A percentile compares a stretch with the other conserved stretches of the same genome.
phyloP scores from a whole-genome alignment of 352 stramenopile genomes.

The Pilasporangium apinafurcum region DNA sequence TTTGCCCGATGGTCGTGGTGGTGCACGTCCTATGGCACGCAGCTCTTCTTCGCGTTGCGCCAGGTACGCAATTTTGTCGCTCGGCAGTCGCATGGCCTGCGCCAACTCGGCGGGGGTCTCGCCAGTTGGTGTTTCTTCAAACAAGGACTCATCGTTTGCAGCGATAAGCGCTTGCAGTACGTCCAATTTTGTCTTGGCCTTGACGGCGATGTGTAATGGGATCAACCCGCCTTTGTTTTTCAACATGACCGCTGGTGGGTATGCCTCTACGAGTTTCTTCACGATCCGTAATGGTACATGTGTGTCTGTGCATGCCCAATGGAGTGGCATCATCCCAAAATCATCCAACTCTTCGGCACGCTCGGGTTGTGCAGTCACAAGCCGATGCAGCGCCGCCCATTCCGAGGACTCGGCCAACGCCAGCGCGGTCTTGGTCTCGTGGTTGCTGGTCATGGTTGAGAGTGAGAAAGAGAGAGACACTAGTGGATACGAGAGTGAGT shows the following conservation, averaged over 20 bases:
- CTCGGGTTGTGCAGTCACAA: constrained; percentile 38
- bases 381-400: constrained; percentile 58
- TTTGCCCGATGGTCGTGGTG: constrained; percentile 32
- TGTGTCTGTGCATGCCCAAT: constrained; percentile 79
- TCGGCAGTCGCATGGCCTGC: constrained; percentile 33
- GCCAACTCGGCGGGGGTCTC: constrained; percentile 70
- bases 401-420: constrained; percentile 67
- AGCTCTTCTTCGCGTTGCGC: constrained; percentile 34
- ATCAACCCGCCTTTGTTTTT: constrained; percentile 77
- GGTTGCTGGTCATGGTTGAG: too few species aligned
- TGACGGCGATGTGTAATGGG: constrained; percentile 79
- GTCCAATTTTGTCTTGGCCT: constrained; percentile 62
- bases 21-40: constrained; percentile 28
- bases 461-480: too few species aligned
- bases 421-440: constrained; percentile 35
- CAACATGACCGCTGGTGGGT: constrained; percentile 34
- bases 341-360: constrained; percentile 74
- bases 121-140: constrained; percentile 61
- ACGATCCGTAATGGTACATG: constrained; percentile 64
- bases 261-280: constrained; percentile 59
- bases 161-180: constrained; percentile 52
- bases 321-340: constrained; percentile 83
- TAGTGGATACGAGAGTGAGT: too few species aligned
- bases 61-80: constrained; percentile 45
- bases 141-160: constrained; percentile 36